Percentiles rank a stretch among this genome's conserved stretches.
These are phyloP conservation scores for Dictyostelium brefeldianum DNA, from an alignment of 78 protist species.

Conservation along the genomic window DNA sequence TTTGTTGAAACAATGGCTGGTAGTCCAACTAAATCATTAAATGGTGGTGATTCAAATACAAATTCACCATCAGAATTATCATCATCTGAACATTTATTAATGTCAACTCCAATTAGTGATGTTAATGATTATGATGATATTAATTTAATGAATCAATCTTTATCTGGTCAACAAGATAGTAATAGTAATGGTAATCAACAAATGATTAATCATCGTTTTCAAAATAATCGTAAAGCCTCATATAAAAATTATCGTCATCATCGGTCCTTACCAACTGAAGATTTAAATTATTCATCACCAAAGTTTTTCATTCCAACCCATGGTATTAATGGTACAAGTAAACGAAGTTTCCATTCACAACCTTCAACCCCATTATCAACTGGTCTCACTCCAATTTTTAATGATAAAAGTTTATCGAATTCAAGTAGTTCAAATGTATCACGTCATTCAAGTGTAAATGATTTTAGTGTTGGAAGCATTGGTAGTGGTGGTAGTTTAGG, in stretches of 20 bases:
- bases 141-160: background rate
- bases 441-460: background rate
- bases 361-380: background rate
- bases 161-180: background rate
- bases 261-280: background rate
- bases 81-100: slow-evolving; percentile 1
- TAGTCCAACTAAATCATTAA: background rate
- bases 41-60: background rate
- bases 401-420: background rate
- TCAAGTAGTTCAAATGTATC: background rate
- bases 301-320: background rate
- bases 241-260: background rate
- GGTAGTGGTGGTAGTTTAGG: background rate
- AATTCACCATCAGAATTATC: background rate
- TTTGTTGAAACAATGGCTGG: slow-evolving; percentile 20
- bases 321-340: background rate
- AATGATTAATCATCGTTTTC: background rate
- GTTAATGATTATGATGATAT: background rate
- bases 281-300: background rate
- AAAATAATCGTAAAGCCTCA: background rate
- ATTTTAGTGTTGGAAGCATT: background rate
- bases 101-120: slow-evolving; percentile 10
- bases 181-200: background rate
- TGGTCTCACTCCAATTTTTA: background rate
- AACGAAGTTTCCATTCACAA: background rate